Percentiles rank a stretch among this genome's conserved stretches.
Conservation (phyloP, 2,329 filamentous ascomycete species). For the Colletotrichum costaricense region DNA sequence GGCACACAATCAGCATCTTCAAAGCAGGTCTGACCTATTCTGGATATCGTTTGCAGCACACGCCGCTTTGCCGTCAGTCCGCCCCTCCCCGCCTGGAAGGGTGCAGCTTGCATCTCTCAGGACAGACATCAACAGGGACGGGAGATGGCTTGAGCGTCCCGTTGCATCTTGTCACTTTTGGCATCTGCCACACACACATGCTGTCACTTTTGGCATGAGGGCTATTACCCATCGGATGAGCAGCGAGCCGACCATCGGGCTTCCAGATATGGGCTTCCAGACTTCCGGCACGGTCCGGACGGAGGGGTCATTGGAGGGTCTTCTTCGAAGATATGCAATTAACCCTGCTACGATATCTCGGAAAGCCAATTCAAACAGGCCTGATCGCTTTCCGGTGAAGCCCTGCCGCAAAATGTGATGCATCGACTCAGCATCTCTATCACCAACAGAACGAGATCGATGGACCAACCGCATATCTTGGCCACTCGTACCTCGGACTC, state of each 20-base stretch:
- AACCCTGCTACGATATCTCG: neutral
- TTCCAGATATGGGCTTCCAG: neutral
- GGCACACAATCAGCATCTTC: too few species aligned
- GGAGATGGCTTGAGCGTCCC: neutral
- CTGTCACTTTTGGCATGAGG: neutral
- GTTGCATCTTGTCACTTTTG: constrained; percentile 4
- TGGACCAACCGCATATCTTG: neutral
- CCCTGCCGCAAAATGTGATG: constrained; percentile 1
- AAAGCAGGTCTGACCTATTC: neutral
- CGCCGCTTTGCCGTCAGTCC: constrained; percentile 1
- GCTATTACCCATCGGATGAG: neutral
- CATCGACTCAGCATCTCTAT: neutral
- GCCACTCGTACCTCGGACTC: neutral
- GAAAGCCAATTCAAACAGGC: constrained; percentile 5
- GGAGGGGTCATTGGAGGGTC: neutral
- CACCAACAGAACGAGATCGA: neutral
- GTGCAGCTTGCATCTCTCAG: neutral
- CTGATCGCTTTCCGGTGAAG: neutral
- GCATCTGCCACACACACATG: neutral
- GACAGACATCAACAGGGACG: neutral
- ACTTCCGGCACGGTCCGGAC: constrained; percentile 4
- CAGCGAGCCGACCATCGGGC: neutral
- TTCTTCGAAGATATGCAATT: neutral
- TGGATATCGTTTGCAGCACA: constrained; percentile 21
- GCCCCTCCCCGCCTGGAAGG: constrained; percentile 1